A percentile compares a stretch with the other conserved stretches of the same genome.
Conservation (phyloP, 257 asterid species). For the Apocynum venetum region DNA sequence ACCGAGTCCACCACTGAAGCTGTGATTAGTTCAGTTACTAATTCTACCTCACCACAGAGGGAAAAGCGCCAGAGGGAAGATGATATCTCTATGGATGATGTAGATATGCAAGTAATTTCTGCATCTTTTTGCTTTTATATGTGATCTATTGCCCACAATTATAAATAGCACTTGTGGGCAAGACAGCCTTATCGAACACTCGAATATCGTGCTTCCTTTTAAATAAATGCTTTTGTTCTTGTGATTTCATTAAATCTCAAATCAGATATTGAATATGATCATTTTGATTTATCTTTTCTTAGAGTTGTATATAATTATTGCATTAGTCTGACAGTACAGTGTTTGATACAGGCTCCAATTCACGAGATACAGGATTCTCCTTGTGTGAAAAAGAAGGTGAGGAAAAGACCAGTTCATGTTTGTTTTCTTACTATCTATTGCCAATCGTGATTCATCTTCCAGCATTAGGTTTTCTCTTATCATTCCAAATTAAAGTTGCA, state of each 20-base stretch:
- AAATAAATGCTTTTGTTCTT: not conserved
- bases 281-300: not conserved
- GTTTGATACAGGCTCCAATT: conserved; percentile 44
- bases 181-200: not conserved
- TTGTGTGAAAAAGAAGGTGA: conserved; percentile 64
- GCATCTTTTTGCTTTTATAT: conserved; percentile 8
- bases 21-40: conserved; percentile 17
- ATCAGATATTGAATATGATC: not conserved
- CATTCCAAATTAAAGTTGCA: conserved; percentile 1
- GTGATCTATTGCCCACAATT: not conserved
- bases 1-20: conserved; percentile 43
- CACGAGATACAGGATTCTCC: conserved; percentile 48
- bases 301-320: not conserved
- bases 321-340: conserved; percentile 8
- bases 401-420: conserved; percentile 17
- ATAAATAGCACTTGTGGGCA: not conserved
- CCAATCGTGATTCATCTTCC: not conserved
- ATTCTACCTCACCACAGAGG: conserved; percentile 39
- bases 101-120: conserved; percentile 46
- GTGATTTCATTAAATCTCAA: not conserved
- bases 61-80: conserved; percentile 84
- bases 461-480: not conserved
- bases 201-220: not conserved
- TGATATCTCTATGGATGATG: conserved; percentile 41
- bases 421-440: conserved; percentile 4